A percentile compares a stretch with the other conserved stretches of the same genome.
Evolutionary conservation across 768 basidiomycete species (phyloP).

Genomic region (Mycena galopus): DNA sequence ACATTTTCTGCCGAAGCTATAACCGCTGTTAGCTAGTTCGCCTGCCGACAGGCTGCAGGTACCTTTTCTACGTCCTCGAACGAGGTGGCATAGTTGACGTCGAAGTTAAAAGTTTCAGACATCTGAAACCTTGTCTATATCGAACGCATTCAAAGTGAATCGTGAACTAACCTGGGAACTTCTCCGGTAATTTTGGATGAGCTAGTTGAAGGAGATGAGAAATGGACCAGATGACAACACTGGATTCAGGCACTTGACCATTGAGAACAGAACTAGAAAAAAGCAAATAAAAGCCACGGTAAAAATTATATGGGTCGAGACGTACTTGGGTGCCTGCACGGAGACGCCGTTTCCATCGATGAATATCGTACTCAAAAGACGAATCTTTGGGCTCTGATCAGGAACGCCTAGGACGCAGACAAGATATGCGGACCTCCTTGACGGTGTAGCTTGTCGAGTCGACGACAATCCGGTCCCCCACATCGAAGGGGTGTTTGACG

Average conservation of each 20-base stretch:
- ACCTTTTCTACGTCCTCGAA: conserved; percentile 83
- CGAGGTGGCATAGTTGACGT: conserved; percentile 81
- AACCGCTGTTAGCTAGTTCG: background rate
- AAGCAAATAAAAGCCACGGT: background rate
- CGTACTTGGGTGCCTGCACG: conserved; percentile 78
- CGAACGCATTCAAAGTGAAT: background rate
- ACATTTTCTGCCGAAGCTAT: conserved; percentile 79
- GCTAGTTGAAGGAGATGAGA: conserved; percentile 51
- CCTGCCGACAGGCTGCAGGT: background rate
- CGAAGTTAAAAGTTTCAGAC: conserved; percentile 86
- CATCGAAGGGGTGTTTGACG: conserved; percentile 88
- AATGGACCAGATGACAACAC: background rate
- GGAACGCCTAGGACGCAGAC: background rate
- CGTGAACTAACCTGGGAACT: conserved; percentile 66
- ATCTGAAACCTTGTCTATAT: conserved; percentile 53
- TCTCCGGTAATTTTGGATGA: conserved; percentile 78
- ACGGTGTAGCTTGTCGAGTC: conserved; percentile 76
- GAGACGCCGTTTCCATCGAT: conserved; percentile 68
- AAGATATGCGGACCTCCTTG: conserved; percentile 62
- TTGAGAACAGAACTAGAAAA: conserved; percentile 29
- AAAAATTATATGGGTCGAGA: background rate
- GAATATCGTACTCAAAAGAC: conserved; percentile 83
- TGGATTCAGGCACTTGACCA: conserved; percentile 11
- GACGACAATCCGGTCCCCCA: conserved; percentile 78
- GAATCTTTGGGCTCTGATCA: conserved; percentile 58